These are phyloP conservation scores for Oxalis stricta DNA, from an alignment of 441 rosid genomes.

Conservation along the genomic window DNA sequence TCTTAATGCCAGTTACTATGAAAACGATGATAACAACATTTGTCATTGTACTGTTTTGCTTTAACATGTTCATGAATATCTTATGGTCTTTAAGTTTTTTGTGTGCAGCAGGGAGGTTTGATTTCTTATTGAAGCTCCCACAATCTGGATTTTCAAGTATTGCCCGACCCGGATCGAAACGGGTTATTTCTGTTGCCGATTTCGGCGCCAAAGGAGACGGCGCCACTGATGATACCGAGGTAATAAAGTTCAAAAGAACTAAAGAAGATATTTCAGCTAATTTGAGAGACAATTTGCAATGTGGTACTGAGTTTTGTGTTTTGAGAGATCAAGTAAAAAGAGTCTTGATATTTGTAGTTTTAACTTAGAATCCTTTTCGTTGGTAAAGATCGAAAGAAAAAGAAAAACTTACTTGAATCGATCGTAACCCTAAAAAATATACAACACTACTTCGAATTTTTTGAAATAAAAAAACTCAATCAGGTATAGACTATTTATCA, in stretches of 20 bases:
- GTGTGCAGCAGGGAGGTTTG: constrained; percentile 30
- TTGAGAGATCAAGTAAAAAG: too few species aligned
- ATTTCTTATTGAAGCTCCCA: constrained; percentile 48
- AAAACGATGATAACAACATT: too few species aligned
- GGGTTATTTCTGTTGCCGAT: constrained; percentile 35
- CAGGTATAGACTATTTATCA: too few species aligned
- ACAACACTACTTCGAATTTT: too few species aligned
- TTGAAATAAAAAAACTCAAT: too few species aligned
- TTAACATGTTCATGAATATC: constrained; percentile 10
- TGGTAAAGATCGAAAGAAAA: too few species aligned
- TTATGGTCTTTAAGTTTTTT: constrained; percentile 16
- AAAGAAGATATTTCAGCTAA: not conserved
- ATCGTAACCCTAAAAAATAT: too few species aligned
- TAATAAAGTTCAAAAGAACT: constrained; percentile 1
- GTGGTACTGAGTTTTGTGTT: not conserved
- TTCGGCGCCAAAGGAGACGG: constrained; percentile 82
- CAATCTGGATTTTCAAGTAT: constrained; percentile 17
- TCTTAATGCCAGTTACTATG: too few species aligned
- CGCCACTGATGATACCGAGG: constrained; percentile 55
- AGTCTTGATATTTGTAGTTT: too few species aligned
- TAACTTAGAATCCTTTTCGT: too few species aligned
- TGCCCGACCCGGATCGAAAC: constrained; percentile 39
- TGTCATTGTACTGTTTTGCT: constrained; percentile 1
- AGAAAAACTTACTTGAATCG: too few species aligned
- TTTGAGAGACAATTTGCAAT: not conserved